Evolutionary conservation across 2,329 filamentous ascomycete genomes (phyloP), one percentile per base, ranked within the genome.

Genomic region (Phialemoniopsis sp.): DNA sequence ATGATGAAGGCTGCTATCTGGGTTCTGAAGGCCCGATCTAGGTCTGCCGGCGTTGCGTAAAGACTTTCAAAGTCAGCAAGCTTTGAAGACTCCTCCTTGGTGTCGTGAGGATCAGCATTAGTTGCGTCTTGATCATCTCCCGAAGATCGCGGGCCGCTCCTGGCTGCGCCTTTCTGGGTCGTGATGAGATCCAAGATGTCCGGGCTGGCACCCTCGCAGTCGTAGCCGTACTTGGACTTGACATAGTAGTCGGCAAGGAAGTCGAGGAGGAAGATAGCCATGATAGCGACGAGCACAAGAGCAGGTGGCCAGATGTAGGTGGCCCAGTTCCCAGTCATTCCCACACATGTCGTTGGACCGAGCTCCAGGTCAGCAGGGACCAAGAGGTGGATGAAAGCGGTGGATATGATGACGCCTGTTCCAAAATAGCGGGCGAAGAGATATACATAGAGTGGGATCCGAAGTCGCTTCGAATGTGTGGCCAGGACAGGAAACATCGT

Each of bases 341-440:
- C 64, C 6, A 67, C 61, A 38, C 64, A 67, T 6, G 58, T 58
- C 1, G 47, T 49, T 1, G 63, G 62, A 3, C 63, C 63, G 33
- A 63, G 61, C 45, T 41, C 43, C 2, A 38, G 42, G 41, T 50
- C 50, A 2, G 58, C 57, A 4, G 59, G 58, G 17, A 54, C 57
- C 17, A 62, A 17, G 52, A 70, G 49, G 66, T 89, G 85, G 44
- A 89, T 86, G 56, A 89, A 89, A 2, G 85, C 83, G 2, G 85
- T 89, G 2, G 85, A 82, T 41, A 89, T 72, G 50, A 89, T 89
- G 41, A 89, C 84, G 19, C 85, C 85, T 4, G 83, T 84, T 36
- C 85, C 85, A 49, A 89, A 87, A 61, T 85, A 88, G 48, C 85
- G 85, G 29, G 78, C 77, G 32, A 84, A 68, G 52, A 87, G 82